A percentile compares a stretch with the other conserved stretches of the same genome.
Evolutionary conservation across 225 moss, liverwort and hornwort species (phyloP).

Genomic region (Asterella californica): DNA sequence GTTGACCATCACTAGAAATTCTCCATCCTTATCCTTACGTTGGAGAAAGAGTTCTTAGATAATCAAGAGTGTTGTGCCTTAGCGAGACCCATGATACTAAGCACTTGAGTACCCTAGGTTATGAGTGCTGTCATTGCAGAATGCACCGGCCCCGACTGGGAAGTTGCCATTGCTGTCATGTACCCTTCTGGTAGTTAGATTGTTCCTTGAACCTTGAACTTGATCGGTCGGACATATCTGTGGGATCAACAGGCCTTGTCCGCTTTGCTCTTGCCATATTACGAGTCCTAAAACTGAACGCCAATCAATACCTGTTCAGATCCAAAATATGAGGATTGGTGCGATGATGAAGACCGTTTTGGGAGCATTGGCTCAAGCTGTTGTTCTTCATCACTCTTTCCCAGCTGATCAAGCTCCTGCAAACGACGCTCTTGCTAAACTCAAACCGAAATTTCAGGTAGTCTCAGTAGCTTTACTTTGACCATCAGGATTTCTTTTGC

Average conservation of each 20-base stretch:
- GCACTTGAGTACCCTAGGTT: not conserved
- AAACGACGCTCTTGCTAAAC: constrained; percentile 52
- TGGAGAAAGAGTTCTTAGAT: not conserved
- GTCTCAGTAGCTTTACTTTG: not conserved
- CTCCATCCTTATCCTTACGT: not conserved
- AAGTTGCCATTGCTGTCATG: not conserved
- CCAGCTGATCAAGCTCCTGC: constrained; percentile 48
- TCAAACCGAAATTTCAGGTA: constrained; percentile 79
- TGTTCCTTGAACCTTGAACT: not conserved
- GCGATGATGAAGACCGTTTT: constrained; percentile 93
- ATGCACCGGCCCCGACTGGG: not conserved
- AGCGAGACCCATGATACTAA: not conserved
- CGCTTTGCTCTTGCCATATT: not conserved
- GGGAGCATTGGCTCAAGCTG: constrained; percentile 76
- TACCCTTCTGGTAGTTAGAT: not conserved
- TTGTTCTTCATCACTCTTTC: constrained; percentile 63
- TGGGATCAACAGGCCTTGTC: not conserved
- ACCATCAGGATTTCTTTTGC: not conserved
- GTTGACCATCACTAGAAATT: too few relatives aligned
- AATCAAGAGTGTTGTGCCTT: not conserved
- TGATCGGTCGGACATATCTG: not conserved
- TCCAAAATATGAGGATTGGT: constrained; percentile 94
- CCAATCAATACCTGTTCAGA: constrained; percentile 32
- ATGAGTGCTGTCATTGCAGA: not conserved
- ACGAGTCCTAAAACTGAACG: not conserved